Base-by-base conservation (phyloP, 1,139 yeast genomes). In the Saccharomycopsis hybrid region DNA sequence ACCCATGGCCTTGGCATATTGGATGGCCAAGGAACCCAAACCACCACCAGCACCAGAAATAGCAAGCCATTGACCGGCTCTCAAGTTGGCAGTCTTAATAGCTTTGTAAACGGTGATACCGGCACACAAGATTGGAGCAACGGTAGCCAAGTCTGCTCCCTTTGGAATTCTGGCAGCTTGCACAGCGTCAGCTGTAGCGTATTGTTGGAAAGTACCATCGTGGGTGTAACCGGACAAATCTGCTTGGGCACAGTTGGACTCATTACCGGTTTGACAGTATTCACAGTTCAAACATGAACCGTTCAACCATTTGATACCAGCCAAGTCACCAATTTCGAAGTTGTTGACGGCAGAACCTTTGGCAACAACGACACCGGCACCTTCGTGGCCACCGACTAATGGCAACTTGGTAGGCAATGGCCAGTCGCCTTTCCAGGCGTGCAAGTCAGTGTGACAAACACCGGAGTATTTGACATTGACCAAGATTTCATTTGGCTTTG, bases 361-460 rank as follows among this genome's bases (percentile, higher is more conserved):
- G 41, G 72, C 83, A 50, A 80, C 85, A 56, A 80, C 83, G 18
- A 72, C 76, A 62, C 85, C 85, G 25, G 84, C 84, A 65, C 85
- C 85, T 66, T 80, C 85, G 62, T 80, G 85, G 56, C 85, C 85
- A 60, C 89, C 89, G 43, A 83, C 86, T 57, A 83, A 71, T 38
- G 89, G 88, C 57, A 82, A 72, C 65, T 82, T 82, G 59, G 80
- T 74, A 42, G 60, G 73, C 60, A 80, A 68, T 53, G 88, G 87
- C 88, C 88, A 81, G 64, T 82, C 88, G 64, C 87, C 88, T 62
- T 80, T 77, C 86, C 87, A 82, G 44, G 87, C 88, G 66, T 82
- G 89, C 62, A 82, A 73, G 64, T 82, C 89, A 44, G 88, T 82
- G 70, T 82, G 88, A 65, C 89, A 82, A 46, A 82, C 89, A 68